Conservation (phyloP, 495 filamentous ascomycete species). For the Jackrogersella multiformis region DNA sequence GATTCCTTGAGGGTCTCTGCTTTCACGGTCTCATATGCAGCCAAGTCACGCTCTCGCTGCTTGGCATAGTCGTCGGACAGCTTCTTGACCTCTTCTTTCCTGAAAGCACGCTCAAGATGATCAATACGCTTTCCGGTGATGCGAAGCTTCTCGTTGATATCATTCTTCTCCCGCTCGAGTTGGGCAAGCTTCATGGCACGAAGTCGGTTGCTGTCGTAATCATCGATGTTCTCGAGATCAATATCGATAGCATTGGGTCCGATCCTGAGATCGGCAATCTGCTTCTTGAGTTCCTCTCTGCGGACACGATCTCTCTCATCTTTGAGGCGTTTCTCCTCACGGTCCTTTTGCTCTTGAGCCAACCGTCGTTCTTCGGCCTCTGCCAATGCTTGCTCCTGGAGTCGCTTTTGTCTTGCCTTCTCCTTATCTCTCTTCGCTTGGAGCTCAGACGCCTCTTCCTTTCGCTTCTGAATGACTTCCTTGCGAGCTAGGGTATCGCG, state of each 20-base stretch:
- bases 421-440: slow-evolving; percentile 90
- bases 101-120: slow-evolving; percentile 95
- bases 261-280: slow-evolving; percentile 91
- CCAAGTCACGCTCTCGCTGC: slow-evolving; percentile 82
- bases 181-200: slow-evolving; percentile 94
- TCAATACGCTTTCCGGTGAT: slow-evolving; percentile 96
- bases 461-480: slow-evolving; percentile 93
- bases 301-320: slow-evolving; percentile 92
- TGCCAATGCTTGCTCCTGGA: slow-evolving; percentile 83
- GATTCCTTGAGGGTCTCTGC: slow-evolving; percentile 79
- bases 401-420: slow-evolving; percentile 82
- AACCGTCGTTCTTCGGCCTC: slow-evolving; percentile 89
- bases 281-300: slow-evolving; percentile 92
- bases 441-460: slow-evolving; percentile 87
- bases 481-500: slow-evolving; percentile 87
- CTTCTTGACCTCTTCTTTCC: slow-evolving; percentile 94
- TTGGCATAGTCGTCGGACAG: slow-evolving; percentile 83
- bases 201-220: slow-evolving; percentile 86
- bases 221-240: slow-evolving; percentile 76
- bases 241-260: slow-evolving; percentile 82
- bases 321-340: slow-evolving; percentile 86
- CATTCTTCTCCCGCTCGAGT: slow-evolving; percentile 97
- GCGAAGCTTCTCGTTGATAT: slow-evolving; percentile 85
- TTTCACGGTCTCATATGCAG: slow-evolving; percentile 80
- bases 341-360: slow-evolving; percentile 87